A percentile compares a stretch with the other conserved stretches of the same genome.
Evolutionary conservation across 768 basidiomycete species (phyloP).

Genomic region (Sarcomyxa edulis): DNA sequence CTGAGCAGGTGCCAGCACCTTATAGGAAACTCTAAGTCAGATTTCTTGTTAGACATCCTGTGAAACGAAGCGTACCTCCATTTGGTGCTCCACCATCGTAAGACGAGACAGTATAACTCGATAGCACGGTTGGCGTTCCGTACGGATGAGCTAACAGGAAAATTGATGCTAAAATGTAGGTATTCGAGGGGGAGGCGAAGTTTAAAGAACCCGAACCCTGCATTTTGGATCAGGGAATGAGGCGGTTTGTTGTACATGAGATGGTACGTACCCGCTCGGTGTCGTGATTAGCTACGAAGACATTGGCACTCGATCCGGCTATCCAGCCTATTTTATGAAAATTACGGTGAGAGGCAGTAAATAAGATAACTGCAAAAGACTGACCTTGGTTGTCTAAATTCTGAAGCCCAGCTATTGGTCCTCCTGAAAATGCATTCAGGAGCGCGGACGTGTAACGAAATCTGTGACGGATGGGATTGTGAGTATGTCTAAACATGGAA

Average conservation of each 20-base stretch:
- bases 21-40: not conserved
- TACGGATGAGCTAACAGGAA: constrained; percentile 67
- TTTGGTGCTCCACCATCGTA: constrained; percentile 60
- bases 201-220: constrained; percentile 52
- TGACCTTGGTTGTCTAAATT: constrained; percentile 46
- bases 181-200: constrained; percentile 55
- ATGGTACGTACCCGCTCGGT: constrained; percentile 47
- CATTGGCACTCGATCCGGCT: constrained; percentile 45
- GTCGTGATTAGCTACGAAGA: constrained; percentile 68
- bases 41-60: not conserved
- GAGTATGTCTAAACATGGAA: not conserved
- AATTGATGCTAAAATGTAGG: constrained; percentile 53
- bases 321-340: constrained; percentile 45
- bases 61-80: constrained; percentile 29
- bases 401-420: constrained; percentile 46
- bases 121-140: constrained; percentile 60
- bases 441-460: constrained; percentile 58
- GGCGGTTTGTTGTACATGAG: not conserved
- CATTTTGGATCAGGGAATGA: too few species aligned
- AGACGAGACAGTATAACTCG: constrained; percentile 45
- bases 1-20: constrained; percentile 47
- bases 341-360: not conserved
- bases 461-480: constrained; percentile 17
- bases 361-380: not conserved
- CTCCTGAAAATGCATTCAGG: constrained; percentile 43